Percentiles rank a stretch among this genome's conserved stretches.
These are phyloP conservation scores for Aureoboletus auriporus DNA, from an alignment of 768 basidiomycete genomes.

Conservation along the genomic window DNA sequence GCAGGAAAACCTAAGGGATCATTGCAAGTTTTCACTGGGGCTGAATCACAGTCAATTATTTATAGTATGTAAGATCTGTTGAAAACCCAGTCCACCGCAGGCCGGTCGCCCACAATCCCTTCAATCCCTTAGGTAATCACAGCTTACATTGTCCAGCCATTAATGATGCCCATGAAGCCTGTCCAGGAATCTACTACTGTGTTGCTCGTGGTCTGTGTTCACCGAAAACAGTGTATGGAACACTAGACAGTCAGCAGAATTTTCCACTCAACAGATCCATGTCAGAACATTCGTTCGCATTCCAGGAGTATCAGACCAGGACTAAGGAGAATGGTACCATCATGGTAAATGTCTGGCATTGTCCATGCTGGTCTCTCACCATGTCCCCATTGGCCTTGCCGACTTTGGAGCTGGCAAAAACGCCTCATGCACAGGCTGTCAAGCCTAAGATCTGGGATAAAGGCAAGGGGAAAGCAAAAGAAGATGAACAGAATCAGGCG, in stretches of 20 bases:
- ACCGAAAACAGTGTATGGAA: slow-evolving; percentile 14
- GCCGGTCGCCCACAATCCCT: too few species aligned
- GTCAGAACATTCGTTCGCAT: slow-evolving; percentile 80
- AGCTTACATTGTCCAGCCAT: too few species aligned
- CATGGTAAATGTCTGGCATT: slow-evolving; percentile 61
- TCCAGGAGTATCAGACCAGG: too few species aligned
- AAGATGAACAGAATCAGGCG: slow-evolving; percentile 16
- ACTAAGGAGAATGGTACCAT: slow-evolving; percentile 75
- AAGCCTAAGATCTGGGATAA: slow-evolving; percentile 37
- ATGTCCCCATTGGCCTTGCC: neutral
- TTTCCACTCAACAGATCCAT: slow-evolving; percentile 58
- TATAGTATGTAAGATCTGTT: too few species aligned
- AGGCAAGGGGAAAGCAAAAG: slow-evolving; percentile 37
- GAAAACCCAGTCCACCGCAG: too few species aligned
- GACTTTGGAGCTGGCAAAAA: slow-evolving; percentile 64
- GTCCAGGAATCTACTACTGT: too few species aligned
- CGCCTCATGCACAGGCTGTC: slow-evolving; percentile 35
- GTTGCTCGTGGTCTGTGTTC: too few species aligned
- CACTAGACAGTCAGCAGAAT: slow-evolving; percentile 43
- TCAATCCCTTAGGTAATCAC: too few species aligned
- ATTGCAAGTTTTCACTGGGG: too few species aligned
- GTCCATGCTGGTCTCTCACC: neutral
- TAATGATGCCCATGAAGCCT: too few species aligned
- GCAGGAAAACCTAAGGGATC: too few species aligned
- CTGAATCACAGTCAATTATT: too few species aligned